A percentile compares a stretch with the other conserved stretches of the same genome.
phyloP scores from a whole-genome alignment of 2,329 filamentous ascomycete species.

The Paraphoma sp. region DNA sequence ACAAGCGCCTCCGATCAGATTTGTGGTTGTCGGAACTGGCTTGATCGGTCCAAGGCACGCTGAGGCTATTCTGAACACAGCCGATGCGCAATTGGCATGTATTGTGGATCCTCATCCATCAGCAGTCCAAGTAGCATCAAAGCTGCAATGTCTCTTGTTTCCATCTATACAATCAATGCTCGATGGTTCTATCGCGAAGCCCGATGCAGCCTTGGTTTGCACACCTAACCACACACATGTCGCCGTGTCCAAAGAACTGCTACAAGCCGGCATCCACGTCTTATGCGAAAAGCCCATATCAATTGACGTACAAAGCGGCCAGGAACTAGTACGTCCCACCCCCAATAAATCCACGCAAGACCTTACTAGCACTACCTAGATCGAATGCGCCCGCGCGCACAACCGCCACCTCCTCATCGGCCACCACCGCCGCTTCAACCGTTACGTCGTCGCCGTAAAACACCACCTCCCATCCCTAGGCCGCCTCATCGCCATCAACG shows the following conservation, averaged over 20 bases:
- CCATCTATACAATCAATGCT: conserved; percentile 54
- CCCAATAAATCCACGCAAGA: conserved; percentile 6
- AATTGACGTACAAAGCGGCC: conserved; percentile 48
- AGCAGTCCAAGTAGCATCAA: conserved; percentile 43
- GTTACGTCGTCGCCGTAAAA: conserved; percentile 60
- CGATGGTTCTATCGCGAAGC: conserved; percentile 40
- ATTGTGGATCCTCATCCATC: conserved; percentile 56
- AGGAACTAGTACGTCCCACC: conserved; percentile 8
- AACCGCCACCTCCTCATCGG: conserved; percentile 60
- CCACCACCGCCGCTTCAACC: conserved; percentile 67
- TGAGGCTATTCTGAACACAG: conserved; percentile 50
- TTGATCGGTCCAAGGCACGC: conserved; percentile 61
- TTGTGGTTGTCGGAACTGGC: conserved; percentile 58
- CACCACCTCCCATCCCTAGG: conserved; percentile 56
- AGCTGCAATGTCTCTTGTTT: conserved; percentile 50
- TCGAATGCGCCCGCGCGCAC: conserved; percentile 22
- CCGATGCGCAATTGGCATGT: conserved; percentile 50
- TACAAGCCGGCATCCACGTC: conserved; percentile 58
- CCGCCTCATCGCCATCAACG: conserved; percentile 59
- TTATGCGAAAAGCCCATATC: conserved; percentile 66
- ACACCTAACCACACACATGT: conserved; percentile 67
- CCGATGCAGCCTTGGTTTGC: conserved; percentile 64
- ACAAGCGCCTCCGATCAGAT: conserved; percentile 32
- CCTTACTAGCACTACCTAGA: conserved; percentile 22
- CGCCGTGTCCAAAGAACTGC: conserved; percentile 56